These are phyloP conservation scores for Podospora didyma DNA, from an alignment of 495 filamentous ascomycete genomes.

Conservation along the genomic window DNA sequence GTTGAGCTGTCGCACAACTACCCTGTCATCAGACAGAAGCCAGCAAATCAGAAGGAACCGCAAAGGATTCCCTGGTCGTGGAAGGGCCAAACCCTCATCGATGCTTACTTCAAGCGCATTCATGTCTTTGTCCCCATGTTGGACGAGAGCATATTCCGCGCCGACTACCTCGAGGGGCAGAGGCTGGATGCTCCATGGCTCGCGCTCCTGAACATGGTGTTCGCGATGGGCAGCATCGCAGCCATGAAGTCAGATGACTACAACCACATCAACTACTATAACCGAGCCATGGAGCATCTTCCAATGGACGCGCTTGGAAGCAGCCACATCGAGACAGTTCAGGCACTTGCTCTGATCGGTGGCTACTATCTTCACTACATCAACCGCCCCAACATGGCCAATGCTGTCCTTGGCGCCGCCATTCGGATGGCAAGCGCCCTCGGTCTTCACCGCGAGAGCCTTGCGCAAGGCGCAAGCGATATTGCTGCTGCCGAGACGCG, in stretches of 20 bases:
- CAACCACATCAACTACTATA: conserved; percentile 69
- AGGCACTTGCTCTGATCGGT: conserved; percentile 66
- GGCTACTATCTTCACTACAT: conserved; percentile 80
- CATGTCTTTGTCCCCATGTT: conserved; percentile 75
- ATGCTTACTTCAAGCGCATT: conserved; percentile 73
- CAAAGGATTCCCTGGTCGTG: conserved; percentile 55
- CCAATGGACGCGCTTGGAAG: conserved; percentile 64
- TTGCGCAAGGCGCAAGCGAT: conserved; percentile 49
- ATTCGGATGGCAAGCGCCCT: conserved; percentile 68
- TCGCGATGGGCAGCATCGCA: conserved; percentile 72
- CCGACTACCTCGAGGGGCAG: conserved; percentile 63
- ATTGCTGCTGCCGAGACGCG: conserved; percentile 58
- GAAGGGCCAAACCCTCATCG: conserved; percentile 61
- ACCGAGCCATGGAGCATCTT: conserved; percentile 63
- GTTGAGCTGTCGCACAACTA: conserved; percentile 45
- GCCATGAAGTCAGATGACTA: conserved; percentile 66
- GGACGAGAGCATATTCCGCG: conserved; percentile 69
- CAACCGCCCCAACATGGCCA: conserved; percentile 73
- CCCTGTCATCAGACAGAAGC: conserved; percentile 45
- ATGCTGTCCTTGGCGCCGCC: conserved; percentile 61
- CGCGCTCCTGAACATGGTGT: conserved; percentile 73
- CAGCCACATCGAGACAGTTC: conserved; percentile 66
- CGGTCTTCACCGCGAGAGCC: conserved; percentile 70
- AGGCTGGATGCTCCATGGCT: conserved; percentile 71
- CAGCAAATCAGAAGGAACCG: conserved; percentile 42